These are phyloP conservation scores for Dendryphion nanum DNA, from an alignment of 2,329 filamentous ascomycete genomes.

Conservation along the genomic window DNA sequence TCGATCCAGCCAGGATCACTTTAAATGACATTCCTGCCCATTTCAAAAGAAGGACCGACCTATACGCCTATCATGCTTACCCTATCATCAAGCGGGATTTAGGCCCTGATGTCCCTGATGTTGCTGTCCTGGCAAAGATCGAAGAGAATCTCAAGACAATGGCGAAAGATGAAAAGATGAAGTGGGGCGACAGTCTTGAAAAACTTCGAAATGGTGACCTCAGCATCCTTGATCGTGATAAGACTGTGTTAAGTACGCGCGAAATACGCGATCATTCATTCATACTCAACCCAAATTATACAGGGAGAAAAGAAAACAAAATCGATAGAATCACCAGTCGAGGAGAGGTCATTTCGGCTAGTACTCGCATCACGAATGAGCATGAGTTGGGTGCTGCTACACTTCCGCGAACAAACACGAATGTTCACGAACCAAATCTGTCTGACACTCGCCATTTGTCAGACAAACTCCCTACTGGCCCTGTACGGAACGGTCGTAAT, in stretches of 20 bases:
- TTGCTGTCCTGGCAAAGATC: conserved; percentile 13
- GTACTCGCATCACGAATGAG: background rate
- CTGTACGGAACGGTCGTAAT: too few relatives aligned
- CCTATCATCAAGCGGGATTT: conserved; percentile 13
- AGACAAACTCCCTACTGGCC: too few relatives aligned
- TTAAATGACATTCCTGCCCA: conserved; percentile 1
- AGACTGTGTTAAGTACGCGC: conserved; percentile 2
- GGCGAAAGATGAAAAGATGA: conserved; percentile 6
- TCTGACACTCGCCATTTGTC: too few relatives aligned
- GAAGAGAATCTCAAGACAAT: conserved; percentile 9
- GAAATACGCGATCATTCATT: background rate
- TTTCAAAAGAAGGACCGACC: conserved; percentile 16
- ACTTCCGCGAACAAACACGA: too few relatives aligned
- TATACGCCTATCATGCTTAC: conserved; percentile 26
- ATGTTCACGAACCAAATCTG: too few relatives aligned
- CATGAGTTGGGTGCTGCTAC: too few relatives aligned
- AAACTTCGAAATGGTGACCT: conserved; percentile 19
- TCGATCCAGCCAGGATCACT: conserved; percentile 7
- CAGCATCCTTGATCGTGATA: conserved; percentile 15
- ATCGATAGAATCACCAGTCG: background rate
- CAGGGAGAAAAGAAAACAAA: background rate
- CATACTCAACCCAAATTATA: background rate
- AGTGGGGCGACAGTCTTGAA: conserved; percentile 17
- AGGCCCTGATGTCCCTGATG: conserved; percentile 8
- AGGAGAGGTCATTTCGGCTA: too few relatives aligned